Evolutionary conservation across 2,329 filamentous ascomycete genomes (phyloP), one percentile per base, ranked within the genome.

Genomic region (Blastomyces gilchristii): DNA sequence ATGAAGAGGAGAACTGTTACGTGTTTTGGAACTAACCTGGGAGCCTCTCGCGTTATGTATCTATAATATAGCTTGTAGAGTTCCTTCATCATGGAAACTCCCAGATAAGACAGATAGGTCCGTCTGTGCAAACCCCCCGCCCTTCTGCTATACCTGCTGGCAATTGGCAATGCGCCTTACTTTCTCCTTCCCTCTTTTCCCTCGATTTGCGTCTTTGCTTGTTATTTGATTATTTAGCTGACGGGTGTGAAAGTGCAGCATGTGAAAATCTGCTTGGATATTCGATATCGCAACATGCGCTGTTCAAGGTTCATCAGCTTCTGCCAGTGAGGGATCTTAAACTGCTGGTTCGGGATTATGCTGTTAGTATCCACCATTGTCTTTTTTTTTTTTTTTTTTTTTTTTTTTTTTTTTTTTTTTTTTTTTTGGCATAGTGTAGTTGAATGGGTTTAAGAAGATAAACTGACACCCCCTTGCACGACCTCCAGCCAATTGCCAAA

Each of bases 11-110:
- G n/a, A 4, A 41, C 37, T 39, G n/a, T 22, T 57, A 22, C n/a
- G n/a, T 22, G n/a, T 22, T 22, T 22, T 22, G n/a, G n/a, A 22
- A 22, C 50, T 56, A 65, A 65, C 68, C 57, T 68, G 49, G 58
- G 37, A 31, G 31, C 64, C 66, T 22, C n/a, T 22, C n/a, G n/a
- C n/a, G n/a, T 22, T 22, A 22, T 22, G n/a, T 22, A 22, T 22
- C n/a, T 22, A 22, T 22, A 22, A 22, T 65, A 58, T 69, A 96
- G 90, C 85, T 96, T 62, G 91, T 97, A 65, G 91, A 91, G 74
- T 97, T 97, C 77, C 89, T 97, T 64, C 88, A 90, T 76, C 88
- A 96, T 78, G 90, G 90, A 65, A 96, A 95, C 74, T 90, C 91
- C 52, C 89, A 96, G 74, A 91, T 97, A 67, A 86, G 94, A 69